phyloP scores from a whole-genome alignment of 2,329 filamentous ascomycete genomes.

The Colletotrichum sp. region DNA sequence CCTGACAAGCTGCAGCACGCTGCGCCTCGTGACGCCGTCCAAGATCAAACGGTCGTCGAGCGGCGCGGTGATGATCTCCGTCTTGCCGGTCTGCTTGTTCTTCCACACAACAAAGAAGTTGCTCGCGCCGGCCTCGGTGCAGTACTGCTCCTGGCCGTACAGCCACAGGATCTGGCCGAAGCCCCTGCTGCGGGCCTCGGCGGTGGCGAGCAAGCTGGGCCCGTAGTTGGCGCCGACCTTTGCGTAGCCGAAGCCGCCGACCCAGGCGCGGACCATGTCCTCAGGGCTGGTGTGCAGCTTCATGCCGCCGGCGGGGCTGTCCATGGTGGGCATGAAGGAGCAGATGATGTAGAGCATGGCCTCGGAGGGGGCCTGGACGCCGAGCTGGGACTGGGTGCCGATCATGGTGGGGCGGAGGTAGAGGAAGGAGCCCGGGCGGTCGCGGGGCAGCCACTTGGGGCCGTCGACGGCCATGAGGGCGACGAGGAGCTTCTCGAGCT shows the following conservation, averaged over 20 bases:
- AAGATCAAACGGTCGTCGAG: constrained; percentile 84
- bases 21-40: constrained; percentile 85
- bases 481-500: constrained; percentile 76
- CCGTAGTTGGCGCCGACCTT: constrained; percentile 96
- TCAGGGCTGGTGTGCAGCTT: constrained; percentile 79
- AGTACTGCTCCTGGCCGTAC: constrained; percentile 76
- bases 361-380: constrained; percentile 79
- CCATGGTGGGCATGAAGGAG: constrained; percentile 64
- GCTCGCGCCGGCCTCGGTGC: constrained; percentile 89
- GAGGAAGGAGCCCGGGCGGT: constrained; percentile 72
- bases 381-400: constrained; percentile 79
- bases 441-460: constrained; percentile 77
- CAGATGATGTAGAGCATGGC: constrained; percentile 89
- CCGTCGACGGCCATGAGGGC: constrained; percentile 76
- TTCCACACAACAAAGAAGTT: constrained; percentile 92
- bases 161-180: constrained; percentile 96
- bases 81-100: constrained; percentile 61
- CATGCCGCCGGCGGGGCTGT: constrained; percentile 61
- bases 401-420: constrained; percentile 91
- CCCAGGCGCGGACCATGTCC: constrained; percentile 90
- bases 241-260: constrained; percentile 88
- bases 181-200: constrained; percentile 73
- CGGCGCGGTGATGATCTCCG: constrained; percentile 82
- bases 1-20: constrained; percentile 74
- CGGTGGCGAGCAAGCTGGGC: constrained; percentile 78